phyloP scores from a whole-genome alignment of 176 grass and related monocot genomes.

The Rhipidocladum racemiflorum region DNA sequence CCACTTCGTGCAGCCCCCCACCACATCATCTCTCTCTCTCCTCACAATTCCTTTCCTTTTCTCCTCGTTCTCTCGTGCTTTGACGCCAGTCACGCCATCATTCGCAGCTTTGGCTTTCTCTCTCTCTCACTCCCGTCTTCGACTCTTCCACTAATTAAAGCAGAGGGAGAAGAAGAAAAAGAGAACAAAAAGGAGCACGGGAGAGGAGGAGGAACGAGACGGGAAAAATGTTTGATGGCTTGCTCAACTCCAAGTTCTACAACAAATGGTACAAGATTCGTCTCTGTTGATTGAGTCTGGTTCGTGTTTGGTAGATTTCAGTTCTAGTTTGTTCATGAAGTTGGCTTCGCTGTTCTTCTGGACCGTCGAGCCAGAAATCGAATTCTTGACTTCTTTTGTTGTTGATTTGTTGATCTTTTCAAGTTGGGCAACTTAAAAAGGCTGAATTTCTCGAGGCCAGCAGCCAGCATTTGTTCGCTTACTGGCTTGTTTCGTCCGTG shows the following conservation, averaged over 20 bases:
- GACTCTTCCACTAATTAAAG: conserved; percentile 13
- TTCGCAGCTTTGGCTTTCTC: conserved; percentile 35
- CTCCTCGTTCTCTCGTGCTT: conserved; percentile 54
- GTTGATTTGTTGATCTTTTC: not conserved
- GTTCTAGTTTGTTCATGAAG: not conserved
- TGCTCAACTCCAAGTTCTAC: conserved; percentile 83
- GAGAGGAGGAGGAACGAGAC: not conserved
- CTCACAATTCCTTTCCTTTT: conserved; percentile 10
- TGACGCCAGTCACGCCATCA: conserved; percentile 46
- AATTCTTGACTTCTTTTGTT: not conserved
- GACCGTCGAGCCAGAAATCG: not conserved
- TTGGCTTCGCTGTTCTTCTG: not conserved
- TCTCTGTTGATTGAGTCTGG: not conserved
- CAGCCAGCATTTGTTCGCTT: not conserved
- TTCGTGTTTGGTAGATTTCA: not conserved
- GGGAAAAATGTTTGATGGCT: conserved; percentile 63
- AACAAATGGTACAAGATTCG: conserved; percentile 59
- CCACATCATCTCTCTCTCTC: conserved; percentile 11
- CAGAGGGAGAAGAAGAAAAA: not conserved
- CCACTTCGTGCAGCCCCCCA: not conserved
- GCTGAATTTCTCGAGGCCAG: not conserved
- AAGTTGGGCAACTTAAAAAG: not conserved
- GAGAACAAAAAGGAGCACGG: not conserved
- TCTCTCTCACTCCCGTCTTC: not conserved
- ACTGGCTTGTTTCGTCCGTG: too few species aligned